Conservation (phyloP, 2,329 filamentous ascomycete species). For the Endothia cerciana region DNA sequence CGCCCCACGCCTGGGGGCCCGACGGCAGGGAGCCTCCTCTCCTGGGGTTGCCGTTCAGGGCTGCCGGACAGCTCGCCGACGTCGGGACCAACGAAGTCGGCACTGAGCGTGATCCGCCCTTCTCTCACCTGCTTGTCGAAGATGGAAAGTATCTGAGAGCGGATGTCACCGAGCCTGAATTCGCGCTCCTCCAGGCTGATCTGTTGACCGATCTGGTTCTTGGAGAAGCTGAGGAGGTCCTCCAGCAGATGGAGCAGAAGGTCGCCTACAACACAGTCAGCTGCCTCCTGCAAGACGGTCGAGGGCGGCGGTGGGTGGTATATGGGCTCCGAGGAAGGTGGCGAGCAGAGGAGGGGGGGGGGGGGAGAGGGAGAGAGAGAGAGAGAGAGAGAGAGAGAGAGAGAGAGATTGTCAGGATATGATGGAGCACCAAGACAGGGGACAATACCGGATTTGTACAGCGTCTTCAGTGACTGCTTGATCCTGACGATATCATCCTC, state of each 20-base stretch:
- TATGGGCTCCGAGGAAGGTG: too few relatives aligned
- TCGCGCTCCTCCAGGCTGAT: slow-evolving; percentile 82
- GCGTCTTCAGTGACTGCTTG: slow-evolving; percentile 81
- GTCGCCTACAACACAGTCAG: slow-evolving; percentile 52
- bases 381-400: background rate
- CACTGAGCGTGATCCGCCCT: slow-evolving; percentile 72
- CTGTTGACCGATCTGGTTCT: slow-evolving; percentile 90
- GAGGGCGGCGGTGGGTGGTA: background rate
- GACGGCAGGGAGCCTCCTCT: slow-evolving; percentile 56
- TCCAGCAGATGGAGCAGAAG: slow-evolving; percentile 83
- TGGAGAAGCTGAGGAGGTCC: slow-evolving; percentile 89
- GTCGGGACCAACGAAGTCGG: slow-evolving; percentile 69
- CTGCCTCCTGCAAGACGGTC: slow-evolving; percentile 4
- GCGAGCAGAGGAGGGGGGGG: too few relatives aligned
- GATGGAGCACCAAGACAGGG: too few relatives aligned
- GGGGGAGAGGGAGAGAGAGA: background rate
- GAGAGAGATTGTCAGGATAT: slow-evolving; percentile 33
- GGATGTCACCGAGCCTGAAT: slow-evolving; percentile 82
- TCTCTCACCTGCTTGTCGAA: slow-evolving; percentile 90
- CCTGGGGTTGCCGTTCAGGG: slow-evolving; percentile 39
- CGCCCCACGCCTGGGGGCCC: slow-evolving; percentile 69
- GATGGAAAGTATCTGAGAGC: slow-evolving; percentile 79
- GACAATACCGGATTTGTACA: slow-evolving; percentile 84
- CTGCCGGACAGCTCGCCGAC: slow-evolving; percentile 36
- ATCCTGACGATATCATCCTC: slow-evolving; percentile 79